These are phyloP conservation scores for Ustilago nuda DNA, from an alignment of 1,284 basidiomycete species.

Conservation along the genomic window DNA sequence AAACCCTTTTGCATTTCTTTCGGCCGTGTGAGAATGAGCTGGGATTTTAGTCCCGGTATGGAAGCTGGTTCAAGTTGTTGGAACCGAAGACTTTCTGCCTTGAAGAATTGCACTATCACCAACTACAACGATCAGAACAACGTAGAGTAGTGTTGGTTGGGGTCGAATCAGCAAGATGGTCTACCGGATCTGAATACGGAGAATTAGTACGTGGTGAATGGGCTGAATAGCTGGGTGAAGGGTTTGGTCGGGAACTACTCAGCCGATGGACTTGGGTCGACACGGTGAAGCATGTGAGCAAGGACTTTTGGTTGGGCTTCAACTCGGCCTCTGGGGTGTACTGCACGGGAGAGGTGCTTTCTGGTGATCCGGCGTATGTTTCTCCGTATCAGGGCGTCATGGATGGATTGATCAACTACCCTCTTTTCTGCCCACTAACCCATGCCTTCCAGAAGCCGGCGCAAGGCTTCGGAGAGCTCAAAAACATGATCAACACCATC, in stretches of 20 bases:
- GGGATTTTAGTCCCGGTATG: conserved; percentile 14
- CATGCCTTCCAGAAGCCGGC: conserved; percentile 73
- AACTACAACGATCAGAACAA: conserved; percentile 77
- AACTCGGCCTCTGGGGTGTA: conserved; percentile 80
- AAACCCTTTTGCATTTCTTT: too few species aligned
- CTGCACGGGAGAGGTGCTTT: conserved; percentile 84
- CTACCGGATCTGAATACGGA: conserved; percentile 81
- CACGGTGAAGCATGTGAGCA: conserved; percentile 76
- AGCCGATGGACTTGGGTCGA: conserved; percentile 82
- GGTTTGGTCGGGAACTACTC: conserved; percentile 76
- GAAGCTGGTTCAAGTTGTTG: not conserved
- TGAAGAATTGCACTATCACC: conserved; percentile 72
- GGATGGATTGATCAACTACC: conserved; percentile 75
- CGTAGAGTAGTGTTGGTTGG: conserved; percentile 80
- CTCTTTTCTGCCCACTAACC: conserved; percentile 81
- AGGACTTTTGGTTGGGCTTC: conserved; percentile 79
- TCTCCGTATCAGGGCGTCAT: conserved; percentile 67
- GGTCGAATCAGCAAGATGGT: conserved; percentile 75
- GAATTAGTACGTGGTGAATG: conserved; percentile 74
- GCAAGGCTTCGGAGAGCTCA: conserved; percentile 59
- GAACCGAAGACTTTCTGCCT: too few species aligned
- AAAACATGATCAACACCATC: conserved; percentile 21
- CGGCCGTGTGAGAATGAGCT: too few species aligned
- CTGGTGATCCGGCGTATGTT: conserved; percentile 73
- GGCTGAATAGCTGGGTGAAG: conserved; percentile 76